These are phyloP conservation scores for Candida ulmi DNA, from an alignment of 805 yeast genomes.

Conservation along the genomic window DNA sequence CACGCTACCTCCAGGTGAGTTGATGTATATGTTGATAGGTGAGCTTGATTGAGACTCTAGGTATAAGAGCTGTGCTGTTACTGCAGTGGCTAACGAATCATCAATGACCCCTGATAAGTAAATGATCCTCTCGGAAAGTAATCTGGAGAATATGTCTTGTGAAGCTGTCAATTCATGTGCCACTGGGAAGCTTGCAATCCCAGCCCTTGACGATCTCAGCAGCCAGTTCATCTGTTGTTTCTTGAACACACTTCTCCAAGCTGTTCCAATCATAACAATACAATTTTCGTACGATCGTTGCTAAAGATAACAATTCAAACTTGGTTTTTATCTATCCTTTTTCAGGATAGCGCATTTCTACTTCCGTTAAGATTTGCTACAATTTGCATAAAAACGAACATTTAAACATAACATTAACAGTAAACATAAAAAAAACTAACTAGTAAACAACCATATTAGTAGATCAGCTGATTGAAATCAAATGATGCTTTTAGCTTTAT, in stretches of 20 bases:
- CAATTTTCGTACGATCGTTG: no score
- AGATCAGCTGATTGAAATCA: not conserved
- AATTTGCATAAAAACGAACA: no score
- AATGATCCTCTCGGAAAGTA: conserved; percentile 23
- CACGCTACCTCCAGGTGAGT: conserved; percentile 30
- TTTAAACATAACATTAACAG: no score
- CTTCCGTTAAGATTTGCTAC: no score
- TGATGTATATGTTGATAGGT: conserved; percentile 23
- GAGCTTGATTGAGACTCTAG: conserved; percentile 19
- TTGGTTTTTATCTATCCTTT: no score
- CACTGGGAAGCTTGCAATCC: not conserved
- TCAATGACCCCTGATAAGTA: conserved; percentile 24
- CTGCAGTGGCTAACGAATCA: conserved; percentile 16
- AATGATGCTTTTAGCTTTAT: conserved; percentile 3
- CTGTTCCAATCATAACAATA: no score
- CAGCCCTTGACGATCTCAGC: no score
- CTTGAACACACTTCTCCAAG: no score
- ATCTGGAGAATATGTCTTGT: conserved; percentile 14
- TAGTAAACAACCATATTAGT: not conserved
- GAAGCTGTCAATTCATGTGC: not conserved
- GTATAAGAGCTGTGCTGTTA: conserved; percentile 23
- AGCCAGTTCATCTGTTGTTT: no score
- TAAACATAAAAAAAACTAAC: not conserved
- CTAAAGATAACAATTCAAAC: no score
- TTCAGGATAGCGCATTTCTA: no score